A percentile compares a stretch with the other conserved stretches of the same genome.
These are phyloP conservation scores for Cercis canadensis DNA, from an alignment of 306 rosid species.

Conservation along the genomic window DNA sequence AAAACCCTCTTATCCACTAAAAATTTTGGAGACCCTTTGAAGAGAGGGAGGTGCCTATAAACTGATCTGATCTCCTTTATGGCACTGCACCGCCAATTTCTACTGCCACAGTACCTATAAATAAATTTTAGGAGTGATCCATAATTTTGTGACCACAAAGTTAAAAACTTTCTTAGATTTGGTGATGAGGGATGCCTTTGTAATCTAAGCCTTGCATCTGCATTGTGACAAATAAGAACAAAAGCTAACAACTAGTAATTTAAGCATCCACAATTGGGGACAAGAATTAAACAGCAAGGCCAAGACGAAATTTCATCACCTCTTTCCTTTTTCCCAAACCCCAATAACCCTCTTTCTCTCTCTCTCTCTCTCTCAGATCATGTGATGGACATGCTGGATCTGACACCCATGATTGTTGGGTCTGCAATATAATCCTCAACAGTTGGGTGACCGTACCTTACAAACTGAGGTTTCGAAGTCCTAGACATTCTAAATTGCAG, in stretches of 20 bases:
- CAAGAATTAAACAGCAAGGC: conserved; percentile 36
- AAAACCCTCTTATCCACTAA: conserved; percentile 40
- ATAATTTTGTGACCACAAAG: conserved; percentile 21
- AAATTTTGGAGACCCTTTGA: conserved; percentile 23
- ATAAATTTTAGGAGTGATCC: background rate
- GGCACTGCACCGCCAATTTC: conserved; percentile 17
- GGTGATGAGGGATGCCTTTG: background rate
- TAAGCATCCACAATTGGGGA: conserved; percentile 28
- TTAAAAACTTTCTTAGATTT: background rate
- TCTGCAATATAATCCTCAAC: conserved; percentile 44
- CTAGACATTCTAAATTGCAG: conserved; percentile 51
- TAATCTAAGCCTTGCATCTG: conserved; percentile 9
- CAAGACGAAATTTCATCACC: conserved; percentile 33
- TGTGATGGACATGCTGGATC: conserved; percentile 54
- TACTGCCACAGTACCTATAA: background rate
- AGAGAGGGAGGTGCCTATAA: background rate
- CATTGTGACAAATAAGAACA: conserved; percentile 32
- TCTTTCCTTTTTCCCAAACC: conserved; percentile 35
- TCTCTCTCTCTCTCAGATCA: conserved; percentile 28
- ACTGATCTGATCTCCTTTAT: conserved; percentile 24
- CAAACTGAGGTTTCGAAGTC: conserved; percentile 43
- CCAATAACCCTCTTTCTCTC: conserved; percentile 20
- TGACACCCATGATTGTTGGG: conserved; percentile 72
- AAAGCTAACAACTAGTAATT: conserved; percentile 29
- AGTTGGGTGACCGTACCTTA: conserved; percentile 45